phyloP scores from a whole-genome alignment of 805 yeast species.

The Yarrowia yakushimensis region DNA sequence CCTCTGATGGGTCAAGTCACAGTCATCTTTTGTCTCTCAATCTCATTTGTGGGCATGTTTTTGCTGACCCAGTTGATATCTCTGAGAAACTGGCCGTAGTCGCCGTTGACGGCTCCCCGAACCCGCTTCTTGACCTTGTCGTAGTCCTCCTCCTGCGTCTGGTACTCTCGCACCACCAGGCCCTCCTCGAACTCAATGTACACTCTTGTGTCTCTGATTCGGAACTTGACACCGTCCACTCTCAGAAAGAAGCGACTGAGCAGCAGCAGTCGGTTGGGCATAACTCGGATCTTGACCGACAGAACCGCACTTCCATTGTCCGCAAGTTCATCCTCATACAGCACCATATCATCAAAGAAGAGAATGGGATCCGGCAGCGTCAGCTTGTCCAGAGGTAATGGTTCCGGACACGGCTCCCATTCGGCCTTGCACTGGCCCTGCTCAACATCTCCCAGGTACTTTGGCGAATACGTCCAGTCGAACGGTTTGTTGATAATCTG shows the following conservation, averaged over 20 bases:
- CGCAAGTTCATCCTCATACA: conserved; percentile 93
- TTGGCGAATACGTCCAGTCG: conserved; percentile 94
- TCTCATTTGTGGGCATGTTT: conserved; percentile 48
- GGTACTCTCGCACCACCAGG: conserved; percentile 69
- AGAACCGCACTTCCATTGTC: conserved; percentile 88
- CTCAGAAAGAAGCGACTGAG: conserved; percentile 77
- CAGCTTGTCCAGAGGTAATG: conserved; percentile 69
- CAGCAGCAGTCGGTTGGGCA: conserved; percentile 73
- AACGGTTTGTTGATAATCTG: conserved; percentile 71
- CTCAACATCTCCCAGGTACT: conserved; percentile 57
- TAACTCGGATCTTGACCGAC: conserved; percentile 78
- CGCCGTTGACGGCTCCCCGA: conserved; percentile 58
- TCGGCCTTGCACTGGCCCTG: conserved; percentile 29
- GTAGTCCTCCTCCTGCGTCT: conserved; percentile 61
- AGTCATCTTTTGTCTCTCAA: conserved; percentile 37
- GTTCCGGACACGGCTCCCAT: conserved; percentile 37
- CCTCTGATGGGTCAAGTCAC: neutral
- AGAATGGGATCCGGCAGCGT: conserved; percentile 76
- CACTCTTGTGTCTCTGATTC: conserved; percentile 80
- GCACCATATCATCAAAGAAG: conserved; percentile 81
- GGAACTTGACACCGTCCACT: conserved; percentile 82
- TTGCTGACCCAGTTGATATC: conserved; percentile 84
- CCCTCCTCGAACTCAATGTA: conserved; percentile 71
- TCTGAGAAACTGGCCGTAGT: conserved; percentile 64
- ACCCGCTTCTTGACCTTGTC: conserved; percentile 41